Evolutionary conservation across 306 rosid genomes (phyloP).

Genomic region (Spatholobus suberectus): DNA sequence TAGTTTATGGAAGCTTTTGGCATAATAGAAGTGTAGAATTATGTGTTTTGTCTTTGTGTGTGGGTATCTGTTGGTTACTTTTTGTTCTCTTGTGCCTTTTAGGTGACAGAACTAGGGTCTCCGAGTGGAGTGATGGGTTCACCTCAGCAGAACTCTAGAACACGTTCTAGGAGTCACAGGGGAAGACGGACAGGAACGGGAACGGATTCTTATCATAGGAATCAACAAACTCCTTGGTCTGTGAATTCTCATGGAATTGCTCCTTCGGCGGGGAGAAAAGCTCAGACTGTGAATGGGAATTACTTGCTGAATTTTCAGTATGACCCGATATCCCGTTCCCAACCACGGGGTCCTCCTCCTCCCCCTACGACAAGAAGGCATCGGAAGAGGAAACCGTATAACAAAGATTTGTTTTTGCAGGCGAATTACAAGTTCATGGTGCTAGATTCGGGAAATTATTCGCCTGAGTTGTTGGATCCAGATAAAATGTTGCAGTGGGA

Average conservation of each 20-base stretch:
- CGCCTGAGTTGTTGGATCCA: constrained; percentile 76
- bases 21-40: background rate
- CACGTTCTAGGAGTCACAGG: constrained; percentile 50
- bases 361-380: constrained; percentile 81
- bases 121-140: constrained; percentile 44
- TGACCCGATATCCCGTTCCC: constrained; percentile 85
- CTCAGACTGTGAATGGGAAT: constrained; percentile 78
- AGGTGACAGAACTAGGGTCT: constrained; percentile 65
- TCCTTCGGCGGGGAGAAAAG: constrained; percentile 63
- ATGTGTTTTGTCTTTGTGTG: background rate
- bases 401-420: constrained; percentile 92
- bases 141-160: constrained; percentile 53
- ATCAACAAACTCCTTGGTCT: constrained; percentile 49
- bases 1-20: constrained; percentile 5
- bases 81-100: constrained; percentile 23
- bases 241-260: constrained; percentile 62
- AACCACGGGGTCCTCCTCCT: constrained; percentile 81
- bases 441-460: constrained; percentile 75
- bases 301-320: constrained; percentile 93
- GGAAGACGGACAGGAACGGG: constrained; percentile 53
- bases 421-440: constrained; percentile 93
- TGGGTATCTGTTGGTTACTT: background rate
- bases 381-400: constrained; percentile 79
- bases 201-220: constrained; percentile 46
- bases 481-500: constrained; percentile 98